A percentile compares a stretch with the other conserved stretches of the same genome.
Evolutionary conservation across 169 alveolate genomes (phyloP).

Genomic region (Cryptosporidium ubiquitum): DNA sequence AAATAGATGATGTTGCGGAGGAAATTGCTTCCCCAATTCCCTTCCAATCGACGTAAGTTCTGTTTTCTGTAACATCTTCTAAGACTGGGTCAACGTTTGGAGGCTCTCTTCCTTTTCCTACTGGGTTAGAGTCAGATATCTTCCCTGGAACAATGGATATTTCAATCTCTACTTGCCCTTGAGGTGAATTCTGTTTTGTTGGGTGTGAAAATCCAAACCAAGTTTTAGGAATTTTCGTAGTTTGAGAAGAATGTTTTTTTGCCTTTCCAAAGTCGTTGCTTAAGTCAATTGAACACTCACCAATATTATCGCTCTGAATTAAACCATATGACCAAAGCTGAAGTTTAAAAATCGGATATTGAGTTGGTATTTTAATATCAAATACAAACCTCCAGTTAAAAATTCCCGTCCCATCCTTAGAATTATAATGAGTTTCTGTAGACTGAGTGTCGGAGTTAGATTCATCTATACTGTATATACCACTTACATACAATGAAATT

Average conservation of each 20-base stretch:
- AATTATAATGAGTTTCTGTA: constrained; percentile 90
- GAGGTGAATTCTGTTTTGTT: constrained; percentile 80
- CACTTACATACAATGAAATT: constrained; percentile 87
- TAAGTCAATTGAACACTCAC: constrained; percentile 86
- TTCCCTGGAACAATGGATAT: constrained; percentile 84
- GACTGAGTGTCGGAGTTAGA: constrained; percentile 80
- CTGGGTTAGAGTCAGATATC: constrained; percentile 88
- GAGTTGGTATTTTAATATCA: constrained; percentile 87
- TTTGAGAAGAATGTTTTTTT: constrained; percentile 77
- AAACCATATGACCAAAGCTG: constrained; percentile 84
- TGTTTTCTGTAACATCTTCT: constrained; percentile 87
- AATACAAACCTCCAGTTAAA: constrained; percentile 91
- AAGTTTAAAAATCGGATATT: constrained; percentile 84
- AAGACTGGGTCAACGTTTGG: constrained; percentile 90
- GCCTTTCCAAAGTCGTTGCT: constrained; percentile 85
- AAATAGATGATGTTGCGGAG: constrained; percentile 83
- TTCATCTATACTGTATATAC: constrained; percentile 85
- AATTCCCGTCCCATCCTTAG: constrained; percentile 88
- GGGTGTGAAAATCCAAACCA: constrained; percentile 80
- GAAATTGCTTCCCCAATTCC: constrained; percentile 86
- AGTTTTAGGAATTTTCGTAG: constrained; percentile 40
- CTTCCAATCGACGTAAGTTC: constrained; percentile 90
- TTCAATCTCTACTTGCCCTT: constrained; percentile 89
- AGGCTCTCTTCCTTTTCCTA: constrained; percentile 91
- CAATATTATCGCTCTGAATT: constrained; percentile 84